Evolutionary conservation across 2,329 filamentous ascomycete species (phyloP), one percentile per base, ranked within the genome.

Genomic region (Amphichorda felina): DNA sequence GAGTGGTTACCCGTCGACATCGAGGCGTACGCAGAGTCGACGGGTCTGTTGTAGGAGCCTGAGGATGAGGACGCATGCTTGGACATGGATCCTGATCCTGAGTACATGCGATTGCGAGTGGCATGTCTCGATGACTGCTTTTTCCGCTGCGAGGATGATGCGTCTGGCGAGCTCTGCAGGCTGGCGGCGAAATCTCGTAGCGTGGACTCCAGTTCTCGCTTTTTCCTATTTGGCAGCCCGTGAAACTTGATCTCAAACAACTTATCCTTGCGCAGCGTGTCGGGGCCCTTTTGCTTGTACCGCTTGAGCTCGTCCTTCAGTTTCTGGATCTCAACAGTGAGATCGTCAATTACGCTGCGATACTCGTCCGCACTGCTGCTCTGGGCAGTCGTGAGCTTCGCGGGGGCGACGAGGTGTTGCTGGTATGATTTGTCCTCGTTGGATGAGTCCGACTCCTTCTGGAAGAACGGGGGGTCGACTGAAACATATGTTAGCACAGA

Each of bases 161-260:
- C 47, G 21, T 60, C 55, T 2, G 57, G 56, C 0, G 68, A 70
- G 8, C 55, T 63, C 16, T 76, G 70, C 4, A 88, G 64, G 18
- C 64, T 71, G 2, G 75, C 67, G 2, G 79, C 77, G 43, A 89
- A 88, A 33, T 78, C 75, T 37, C 77, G 72, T 8, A 94, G 57
- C 0, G 78, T 75, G 6, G 78, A 72, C 50, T 93, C 84, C 15
- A 93, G 56, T 43, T 91, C 83, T 38, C 76, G 68, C 55, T 82
- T 86, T 59, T 86, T 88, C 34, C 73, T 68, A 32, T 74, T 67
- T 0, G 82, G 72, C 28, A 93, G 56, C 1, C 79, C 76, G 45
- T 91, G 83, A 21, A 88, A 71, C 45, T 83, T 80, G 41, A 94
- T 75, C 51, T 93, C 86, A 45, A 94, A 89, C 0, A 93, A 57